phyloP scores from a whole-genome alignment of 371 early-diverging fungal genomes.

The Mortierella sp. region DNA sequence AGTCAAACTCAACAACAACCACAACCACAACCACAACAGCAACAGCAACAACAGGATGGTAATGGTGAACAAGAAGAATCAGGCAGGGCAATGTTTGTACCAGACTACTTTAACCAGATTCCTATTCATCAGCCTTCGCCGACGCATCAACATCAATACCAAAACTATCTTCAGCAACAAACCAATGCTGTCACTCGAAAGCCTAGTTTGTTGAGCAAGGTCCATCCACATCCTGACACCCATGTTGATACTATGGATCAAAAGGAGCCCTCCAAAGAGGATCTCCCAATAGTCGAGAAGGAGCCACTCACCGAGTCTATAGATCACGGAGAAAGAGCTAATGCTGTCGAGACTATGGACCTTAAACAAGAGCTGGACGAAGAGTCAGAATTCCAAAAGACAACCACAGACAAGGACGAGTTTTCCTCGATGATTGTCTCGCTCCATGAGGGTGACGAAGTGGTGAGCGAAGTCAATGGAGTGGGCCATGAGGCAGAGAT shows the following conservation, averaged over 20 bases:
- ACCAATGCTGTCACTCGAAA: slow-evolving; percentile 14
- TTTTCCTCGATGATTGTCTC: too few species aligned
- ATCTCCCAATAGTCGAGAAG: too few species aligned
- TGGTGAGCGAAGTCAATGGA: neutral
- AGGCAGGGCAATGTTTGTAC: neutral
- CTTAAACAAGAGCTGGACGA: too few species aligned
- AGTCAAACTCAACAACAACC: neutral
- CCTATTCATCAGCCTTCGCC: slow-evolving; percentile 1
- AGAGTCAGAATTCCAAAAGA: too few species aligned
- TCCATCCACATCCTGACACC: neutral
- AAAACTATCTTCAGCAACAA: slow-evolving; percentile 6
- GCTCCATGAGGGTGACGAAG: slow-evolving; percentile 1
- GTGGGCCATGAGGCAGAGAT: slow-evolving; percentile 14
- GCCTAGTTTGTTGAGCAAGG: slow-evolving; percentile 19
- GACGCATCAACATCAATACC: slow-evolving; percentile 21
- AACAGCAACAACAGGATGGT: neutral
- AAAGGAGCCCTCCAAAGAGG: neutral
- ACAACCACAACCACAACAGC: too few species aligned
- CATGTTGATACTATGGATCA: neutral
- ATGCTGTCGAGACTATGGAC: too few species aligned
- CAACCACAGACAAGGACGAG: too few species aligned
- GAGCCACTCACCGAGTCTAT: too few species aligned
- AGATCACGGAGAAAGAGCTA: too few species aligned
- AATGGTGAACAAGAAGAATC: neutral
- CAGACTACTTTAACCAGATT: slow-evolving; percentile 36